Evolutionary conservation across 2,329 filamentous ascomycete genomes (phyloP), one percentile per base, ranked within the genome.

Genomic region (Pseudogymnoascus sp.): DNA sequence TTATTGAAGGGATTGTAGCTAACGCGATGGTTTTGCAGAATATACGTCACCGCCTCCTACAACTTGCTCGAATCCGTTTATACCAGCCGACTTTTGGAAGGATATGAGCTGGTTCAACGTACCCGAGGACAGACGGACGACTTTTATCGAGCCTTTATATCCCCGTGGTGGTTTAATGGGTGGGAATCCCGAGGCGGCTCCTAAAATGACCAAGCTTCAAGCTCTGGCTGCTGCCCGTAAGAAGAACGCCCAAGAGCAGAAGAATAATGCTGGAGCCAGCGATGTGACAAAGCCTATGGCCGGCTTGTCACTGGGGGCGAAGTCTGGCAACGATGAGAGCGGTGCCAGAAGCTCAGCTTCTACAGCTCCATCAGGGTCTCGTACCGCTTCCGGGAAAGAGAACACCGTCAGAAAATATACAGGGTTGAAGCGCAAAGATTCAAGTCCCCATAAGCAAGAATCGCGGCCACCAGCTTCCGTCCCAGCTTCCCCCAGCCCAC

Each of bases 201-300:
- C 84, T 2, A 95, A 93, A 71, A 82, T 90, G 75, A 96, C 93
- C 4, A 99, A 99, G 71, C 80, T 99, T 53, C 93, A 96, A 69
- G 91, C 91, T 59, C 79, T 99, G 43, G 93, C 93, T 61, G 91
- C 91, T 36, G 89, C 90, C 62, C 84, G 92, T 28, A 93, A 92
- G 73, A 93, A 90, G 76, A 96, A 92, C 75, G 87, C 86, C 12
- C 87, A 86, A 31, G 86, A 88, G 40, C 86, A 84, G 69, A 78
- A 74, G 49, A 64, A 69, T 46, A 62, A 43, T 59, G 63, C 31
- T 18, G 61, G 38, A 21, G 64, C 63, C 3, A 34, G 36, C 21
- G 69, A 65, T 7, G 65, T 71, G 2, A 69, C 71, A 59, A 68
- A 69, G 43, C 67, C 71, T 5, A 68, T 72, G 69, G 67, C 68